Conservation (phyloP, 495 filamentous ascomycete species). For the Beverwykella pulmonaria region DNA sequence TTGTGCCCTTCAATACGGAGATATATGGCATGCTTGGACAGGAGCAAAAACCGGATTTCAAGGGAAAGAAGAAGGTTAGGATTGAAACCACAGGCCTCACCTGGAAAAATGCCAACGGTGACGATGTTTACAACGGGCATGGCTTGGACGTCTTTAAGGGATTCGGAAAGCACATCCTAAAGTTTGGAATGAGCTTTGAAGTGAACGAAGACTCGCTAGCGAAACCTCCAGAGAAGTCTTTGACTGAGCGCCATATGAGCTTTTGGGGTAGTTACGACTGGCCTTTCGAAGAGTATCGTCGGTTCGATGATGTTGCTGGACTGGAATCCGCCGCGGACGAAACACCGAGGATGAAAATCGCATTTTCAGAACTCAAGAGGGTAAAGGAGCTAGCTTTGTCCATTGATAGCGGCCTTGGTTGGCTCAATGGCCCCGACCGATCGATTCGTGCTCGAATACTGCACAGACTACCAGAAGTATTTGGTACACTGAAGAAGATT, state of each 20-base stretch:
- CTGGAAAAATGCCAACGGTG: conserved; percentile 44
- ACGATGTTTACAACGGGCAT: conserved; percentile 46
- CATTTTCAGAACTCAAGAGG: conserved; percentile 49
- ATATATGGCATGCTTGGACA: conserved; percentile 52
- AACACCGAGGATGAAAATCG: conserved; percentile 52
- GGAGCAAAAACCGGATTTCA: conserved; percentile 27
- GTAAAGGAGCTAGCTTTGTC: conserved; percentile 58
- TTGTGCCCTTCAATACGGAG: conserved; percentile 58
- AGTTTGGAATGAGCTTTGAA: conserved; percentile 60
- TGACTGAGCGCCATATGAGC: conserved; percentile 46
- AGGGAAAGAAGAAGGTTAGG: conserved; percentile 44
- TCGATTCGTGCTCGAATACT: conserved; percentile 40
- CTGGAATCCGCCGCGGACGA: conserved; percentile 59
- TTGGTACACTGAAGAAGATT: conserved; percentile 30
- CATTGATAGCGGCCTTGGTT: conserved; percentile 60
- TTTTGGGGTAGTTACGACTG: conserved; percentile 60
- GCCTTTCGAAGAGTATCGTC: conserved; percentile 54
- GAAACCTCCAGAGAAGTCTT: conserved; percentile 47
- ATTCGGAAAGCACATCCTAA: conserved; percentile 54
- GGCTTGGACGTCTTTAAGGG: conserved; percentile 55
- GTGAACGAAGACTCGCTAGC: conserved; percentile 50
- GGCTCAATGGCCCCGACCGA: conserved; percentile 53
- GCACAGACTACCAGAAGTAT: conserved; percentile 38
- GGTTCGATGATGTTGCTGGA: conserved; percentile 53
- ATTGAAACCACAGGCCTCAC: conserved; percentile 1